Conservation (phyloP, 1,284 basidiomycete species). For the Microstroma glucosiphilum region DNA sequence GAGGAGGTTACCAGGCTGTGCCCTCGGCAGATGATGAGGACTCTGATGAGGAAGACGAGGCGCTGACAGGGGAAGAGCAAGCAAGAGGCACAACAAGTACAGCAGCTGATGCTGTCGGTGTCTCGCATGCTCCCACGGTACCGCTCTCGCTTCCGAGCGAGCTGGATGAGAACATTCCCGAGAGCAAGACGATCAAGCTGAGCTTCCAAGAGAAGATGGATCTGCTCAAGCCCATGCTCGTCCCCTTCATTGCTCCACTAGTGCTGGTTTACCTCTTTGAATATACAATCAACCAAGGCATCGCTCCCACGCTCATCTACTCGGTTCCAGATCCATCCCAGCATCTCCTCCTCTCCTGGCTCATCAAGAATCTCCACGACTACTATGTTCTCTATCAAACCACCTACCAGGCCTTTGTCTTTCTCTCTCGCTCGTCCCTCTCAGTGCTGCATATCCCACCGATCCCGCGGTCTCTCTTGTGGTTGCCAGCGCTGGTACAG, state of each 20-base stretch:
- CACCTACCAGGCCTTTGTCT: constrained; percentile 65
- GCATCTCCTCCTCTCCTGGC: constrained; percentile 63
- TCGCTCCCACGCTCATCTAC: constrained; percentile 80
- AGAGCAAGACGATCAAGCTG: constrained; percentile 15
- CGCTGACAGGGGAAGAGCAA: background rate
- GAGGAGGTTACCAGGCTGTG: constrained; percentile 12
- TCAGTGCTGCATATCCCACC: constrained; percentile 74
- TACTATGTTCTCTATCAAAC: constrained; percentile 72
- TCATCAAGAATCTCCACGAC: constrained; percentile 79
- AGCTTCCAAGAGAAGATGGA: constrained; percentile 39
- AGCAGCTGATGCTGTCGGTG: background rate
- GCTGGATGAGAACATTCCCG: constrained; percentile 5
- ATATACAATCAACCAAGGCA: constrained; percentile 50
- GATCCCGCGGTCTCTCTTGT: constrained; percentile 65
- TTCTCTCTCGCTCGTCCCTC: constrained; percentile 86
- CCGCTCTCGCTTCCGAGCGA: background rate
- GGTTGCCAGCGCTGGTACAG: constrained; percentile 69
- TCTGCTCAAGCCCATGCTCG: constrained; percentile 40
- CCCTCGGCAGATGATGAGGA: constrained; percentile 9
- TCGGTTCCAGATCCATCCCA: constrained; percentile 65
- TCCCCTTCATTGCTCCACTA: constrained; percentile 43
- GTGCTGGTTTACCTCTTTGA: constrained; percentile 48
- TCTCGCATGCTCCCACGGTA: background rate
- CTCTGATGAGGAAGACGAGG: background rate
- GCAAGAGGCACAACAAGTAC: constrained; percentile 3